Percentiles rank a stretch among this genome's conserved stretches.
phyloP scores from a whole-genome alignment of 192 early-diverging fungal genomes.

The Phycomyces blakesleeanus region DNA sequence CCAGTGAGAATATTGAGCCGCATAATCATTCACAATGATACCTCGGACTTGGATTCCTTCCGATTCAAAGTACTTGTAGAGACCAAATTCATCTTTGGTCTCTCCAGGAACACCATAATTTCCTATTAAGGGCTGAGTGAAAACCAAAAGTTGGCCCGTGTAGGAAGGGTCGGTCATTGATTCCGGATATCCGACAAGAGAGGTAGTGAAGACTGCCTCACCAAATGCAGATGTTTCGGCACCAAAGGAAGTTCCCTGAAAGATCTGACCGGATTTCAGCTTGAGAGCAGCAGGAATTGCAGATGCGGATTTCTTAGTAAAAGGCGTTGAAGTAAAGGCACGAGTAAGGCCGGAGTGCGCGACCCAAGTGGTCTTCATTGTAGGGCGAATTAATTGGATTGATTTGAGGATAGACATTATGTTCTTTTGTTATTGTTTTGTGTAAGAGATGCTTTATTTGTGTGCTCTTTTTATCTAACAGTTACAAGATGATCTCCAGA shows the following conservation, averaged over 20 bases:
- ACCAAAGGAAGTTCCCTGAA: slow-evolving; percentile 85
- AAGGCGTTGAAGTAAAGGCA: slow-evolving; percentile 8
- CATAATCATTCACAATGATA: slow-evolving; percentile 91
- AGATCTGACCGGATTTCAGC: slow-evolving; percentile 77
- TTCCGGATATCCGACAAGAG: slow-evolving; percentile 93
- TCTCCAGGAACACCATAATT: slow-evolving; percentile 91
- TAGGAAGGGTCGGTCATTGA: slow-evolving; percentile 99
- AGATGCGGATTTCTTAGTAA: slow-evolving; percentile 3
- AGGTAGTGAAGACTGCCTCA: slow-evolving; percentile 95
- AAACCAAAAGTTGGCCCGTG: slow-evolving; percentile 90
- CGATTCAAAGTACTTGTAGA: slow-evolving; percentile 85
- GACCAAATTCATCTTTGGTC: slow-evolving; percentile 72
- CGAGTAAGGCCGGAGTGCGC: slow-evolving; percentile 6
- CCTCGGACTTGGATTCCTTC: slow-evolving; percentile 81
- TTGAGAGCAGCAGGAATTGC: slow-evolving; percentile 61
- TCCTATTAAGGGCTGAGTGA: slow-evolving; percentile 94
- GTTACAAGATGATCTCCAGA: slow-evolving; percentile 26
- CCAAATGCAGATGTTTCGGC: slow-evolving; percentile 67
- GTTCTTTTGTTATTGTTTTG: slow-evolving; percentile 6
- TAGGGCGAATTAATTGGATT: slow-evolving; percentile 16
- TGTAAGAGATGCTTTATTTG: slow-evolving; percentile 6
- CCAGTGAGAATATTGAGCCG: slow-evolving; percentile 90
- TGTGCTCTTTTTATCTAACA: slow-evolving; percentile 7
- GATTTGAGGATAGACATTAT: background rate
- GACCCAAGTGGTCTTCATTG: background rate